Base-by-base conservation (phyloP, 805 yeast genomes). In the Starmerella tilneyi region DNA sequence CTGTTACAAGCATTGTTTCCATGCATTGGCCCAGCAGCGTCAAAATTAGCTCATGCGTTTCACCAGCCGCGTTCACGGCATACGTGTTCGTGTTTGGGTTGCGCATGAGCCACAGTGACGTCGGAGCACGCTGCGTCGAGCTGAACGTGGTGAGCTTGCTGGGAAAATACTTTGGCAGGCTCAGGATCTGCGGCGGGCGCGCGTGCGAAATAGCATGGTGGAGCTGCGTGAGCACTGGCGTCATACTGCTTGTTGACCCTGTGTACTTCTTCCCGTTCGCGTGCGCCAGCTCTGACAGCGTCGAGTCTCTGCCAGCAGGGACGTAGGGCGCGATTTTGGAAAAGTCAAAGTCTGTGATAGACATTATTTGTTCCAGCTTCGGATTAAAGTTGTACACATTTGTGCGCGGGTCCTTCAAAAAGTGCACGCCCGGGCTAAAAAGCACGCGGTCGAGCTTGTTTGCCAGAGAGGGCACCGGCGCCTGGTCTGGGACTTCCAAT, bases 231-330 rank as follows among this genome's bases (percentile, higher is more conserved):
- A 89, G 68, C 0, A 79, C 63, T 1, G 79, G 70, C 0, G 97
- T 88, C 83, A 89, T 73, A 1, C 95, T 82, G 16, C 94, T 82
- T 0, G 97, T 86, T 1, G 96, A 85, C 2, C 94, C 82, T 47
- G 73, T 75, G 58, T 70, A 89, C 45, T 61, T 59, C 24, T 49
- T 49, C 15, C 57, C 53, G 7, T 58, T 23, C 13, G 60, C 50
- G 7, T 55, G 52, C 0, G 89, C 78, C 9, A 81, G 60, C 4
- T 66, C 43, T 1, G 73, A 55, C 38, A 89, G 66, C 0, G 56
- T 57, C 11, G 58, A 49, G 64, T 89, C 96, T 55, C 74, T 74
- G 3, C 83, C 74, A 0, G 94, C 78, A 0, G 84, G 72, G 8
- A 78, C 71, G 55, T 79, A 88, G 4, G 66, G 63, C 1, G 76